A percentile compares a stretch with the other conserved stretches of the same genome.
Conservation (phyloP, 164 flowering plant genomes). For the Euptelea pleiosperma region DNA sequence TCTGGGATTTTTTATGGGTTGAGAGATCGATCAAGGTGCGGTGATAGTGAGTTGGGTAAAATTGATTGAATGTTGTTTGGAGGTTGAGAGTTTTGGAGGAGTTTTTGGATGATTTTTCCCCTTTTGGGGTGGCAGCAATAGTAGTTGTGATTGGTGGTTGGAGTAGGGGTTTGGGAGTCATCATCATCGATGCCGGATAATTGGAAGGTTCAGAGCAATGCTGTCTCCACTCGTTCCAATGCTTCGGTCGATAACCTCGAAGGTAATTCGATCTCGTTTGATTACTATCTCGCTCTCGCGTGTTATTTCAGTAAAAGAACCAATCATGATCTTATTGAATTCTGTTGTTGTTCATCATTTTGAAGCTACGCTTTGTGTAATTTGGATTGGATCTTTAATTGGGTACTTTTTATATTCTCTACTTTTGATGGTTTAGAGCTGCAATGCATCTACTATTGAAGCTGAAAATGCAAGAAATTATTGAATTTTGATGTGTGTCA, state of each 20-base stretch:
- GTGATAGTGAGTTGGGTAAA: background rate
- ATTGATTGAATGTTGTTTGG: slow-evolving; percentile 10
- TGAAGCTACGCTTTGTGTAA: no score
- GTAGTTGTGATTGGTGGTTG: background rate
- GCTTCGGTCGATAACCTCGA: slow-evolving; percentile 14
- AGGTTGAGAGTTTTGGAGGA: no score
- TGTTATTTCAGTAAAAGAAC: no score
- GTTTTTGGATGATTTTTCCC: no score
- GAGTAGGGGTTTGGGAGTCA: slow-evolving; percentile 4
- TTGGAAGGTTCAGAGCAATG: slow-evolving; percentile 21
- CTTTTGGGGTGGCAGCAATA: background rate
- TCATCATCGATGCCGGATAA: slow-evolving; percentile 21
- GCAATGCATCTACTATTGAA: no score
- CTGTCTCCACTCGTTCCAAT: slow-evolving; percentile 8
- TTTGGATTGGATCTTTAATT: no score
- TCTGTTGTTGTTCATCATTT: no score
- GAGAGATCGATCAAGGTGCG: slow-evolving; percentile 8
- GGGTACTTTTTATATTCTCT: no score
- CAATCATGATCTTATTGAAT: no score
- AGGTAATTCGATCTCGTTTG: slow-evolving; percentile 11
- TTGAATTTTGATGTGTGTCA: no score
- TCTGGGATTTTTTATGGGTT: background rate
- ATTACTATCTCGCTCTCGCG: background rate
- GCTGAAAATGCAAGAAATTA: no score
- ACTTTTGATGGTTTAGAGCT: no score